phyloP scores from a whole-genome alignment of 768 basidiomycete species.

The Termitomyces sp. region DNA sequence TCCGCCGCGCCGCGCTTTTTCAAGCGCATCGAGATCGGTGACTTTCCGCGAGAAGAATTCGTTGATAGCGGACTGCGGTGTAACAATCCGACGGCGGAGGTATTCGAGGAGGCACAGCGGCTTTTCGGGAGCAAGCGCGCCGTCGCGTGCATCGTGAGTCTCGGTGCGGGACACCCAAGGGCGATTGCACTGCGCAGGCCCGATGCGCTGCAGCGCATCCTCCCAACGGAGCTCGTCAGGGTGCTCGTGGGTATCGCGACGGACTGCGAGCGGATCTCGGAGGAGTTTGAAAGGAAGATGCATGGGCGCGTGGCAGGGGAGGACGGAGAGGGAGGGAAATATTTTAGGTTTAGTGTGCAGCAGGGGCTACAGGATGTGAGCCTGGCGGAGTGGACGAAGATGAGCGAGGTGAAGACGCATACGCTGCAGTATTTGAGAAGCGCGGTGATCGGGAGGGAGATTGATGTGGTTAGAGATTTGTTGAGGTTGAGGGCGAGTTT shows the following conservation, averaged over 20 bases:
- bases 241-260: constrained; percentile 1
- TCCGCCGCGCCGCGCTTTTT: constrained; percentile 21
- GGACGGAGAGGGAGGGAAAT: not conserved
- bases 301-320: not conserved
- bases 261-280: constrained; percentile 2
- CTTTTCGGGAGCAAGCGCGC: not conserved
- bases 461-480: not conserved
- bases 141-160: constrained; percentile 5
- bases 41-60: not conserved
- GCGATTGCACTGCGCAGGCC: not conserved
- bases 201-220: not conserved
- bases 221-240: not conserved
- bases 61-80: constrained; percentile 10
- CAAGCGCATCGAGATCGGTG: constrained; percentile 13
- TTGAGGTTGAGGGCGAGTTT: not conserved
- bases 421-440: not conserved
- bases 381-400: constrained; percentile 4
- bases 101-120: not conserved
- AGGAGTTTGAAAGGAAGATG: not conserved
- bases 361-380: constrained; percentile 9
- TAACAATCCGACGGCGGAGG: constrained; percentile 9
- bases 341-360: constrained; percentile 10
- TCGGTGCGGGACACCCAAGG: constrained; percentile 5
- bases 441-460: not conserved
- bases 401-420: constrained; percentile 7